These are phyloP conservation scores for Golubevia sp. DNA, from an alignment of 1,284 basidiomycete genomes.

Conservation along the genomic window DNA sequence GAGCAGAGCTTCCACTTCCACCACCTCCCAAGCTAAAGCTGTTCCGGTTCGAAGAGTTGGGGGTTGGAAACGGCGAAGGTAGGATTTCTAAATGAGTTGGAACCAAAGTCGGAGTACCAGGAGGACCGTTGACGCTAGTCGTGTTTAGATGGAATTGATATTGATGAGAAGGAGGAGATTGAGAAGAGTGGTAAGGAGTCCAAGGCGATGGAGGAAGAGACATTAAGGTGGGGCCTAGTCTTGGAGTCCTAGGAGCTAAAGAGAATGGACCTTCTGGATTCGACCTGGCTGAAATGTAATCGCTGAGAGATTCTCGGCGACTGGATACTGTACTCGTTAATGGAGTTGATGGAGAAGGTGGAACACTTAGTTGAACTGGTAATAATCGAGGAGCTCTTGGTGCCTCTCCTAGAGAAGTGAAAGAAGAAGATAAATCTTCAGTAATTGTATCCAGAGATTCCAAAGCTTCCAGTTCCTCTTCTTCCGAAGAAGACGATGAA, in stretches of 20 bases:
- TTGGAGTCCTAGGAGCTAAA: constrained; percentile 28
- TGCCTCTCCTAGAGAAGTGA: constrained; percentile 5
- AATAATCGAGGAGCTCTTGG: constrained; percentile 30
- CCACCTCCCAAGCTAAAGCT: constrained; percentile 13
- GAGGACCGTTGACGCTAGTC: constrained; percentile 11
- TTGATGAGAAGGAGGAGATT: no score
- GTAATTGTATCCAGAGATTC: no score
- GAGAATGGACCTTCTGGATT: constrained; percentile 7
- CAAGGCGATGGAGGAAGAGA: constrained; percentile 45
- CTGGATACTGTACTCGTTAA: constrained; percentile 2
- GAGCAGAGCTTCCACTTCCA: no score
- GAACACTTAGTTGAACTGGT: constrained; percentile 30
- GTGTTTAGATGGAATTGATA: constrained; percentile 5
- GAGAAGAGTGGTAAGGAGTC: constrained; percentile 9
- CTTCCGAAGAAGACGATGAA: no score
- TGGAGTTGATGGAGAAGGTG: constrained; percentile 31
- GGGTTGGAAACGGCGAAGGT: constrained; percentile 38
- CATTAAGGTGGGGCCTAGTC: constrained; percentile 32
- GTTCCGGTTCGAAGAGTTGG: constrained; percentile 14
- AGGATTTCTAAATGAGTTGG: constrained; percentile 34
- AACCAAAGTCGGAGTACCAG: constrained; percentile 37
- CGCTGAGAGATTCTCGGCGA: not conserved
- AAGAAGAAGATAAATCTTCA: no score
- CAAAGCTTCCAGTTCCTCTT: no score
- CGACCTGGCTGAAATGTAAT: constrained; percentile 21